Conservation (phyloP, 108 stramenopile genomes). For the Stephanodiscus minutulus region DNA sequence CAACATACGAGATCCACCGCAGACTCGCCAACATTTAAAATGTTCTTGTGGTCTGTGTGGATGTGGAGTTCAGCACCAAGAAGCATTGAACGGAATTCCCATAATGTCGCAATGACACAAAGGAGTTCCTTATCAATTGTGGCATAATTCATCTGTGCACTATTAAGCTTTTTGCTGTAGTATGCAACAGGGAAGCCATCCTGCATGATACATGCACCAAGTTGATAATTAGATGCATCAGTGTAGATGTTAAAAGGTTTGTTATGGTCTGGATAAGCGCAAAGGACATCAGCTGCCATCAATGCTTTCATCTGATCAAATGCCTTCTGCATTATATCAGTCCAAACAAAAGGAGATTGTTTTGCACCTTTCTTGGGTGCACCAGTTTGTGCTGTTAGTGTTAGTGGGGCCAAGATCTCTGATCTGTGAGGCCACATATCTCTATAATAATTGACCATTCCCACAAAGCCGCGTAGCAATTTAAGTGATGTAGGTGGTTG, state of each 20-base stretch:
- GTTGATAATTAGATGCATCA: constrained; percentile 50
- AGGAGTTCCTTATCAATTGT: constrained; percentile 54
- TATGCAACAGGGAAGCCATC: constrained; percentile 50
- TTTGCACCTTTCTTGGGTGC: neutral
- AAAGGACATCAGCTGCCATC: constrained; percentile 34
- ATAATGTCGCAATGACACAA: constrained; percentile 36
- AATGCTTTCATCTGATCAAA: constrained; percentile 56
- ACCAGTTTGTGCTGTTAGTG: neutral
- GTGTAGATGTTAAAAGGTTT: constrained; percentile 52
- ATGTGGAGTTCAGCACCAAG: neutral
- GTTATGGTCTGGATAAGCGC: constrained; percentile 48
- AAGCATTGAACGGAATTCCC: constrained; percentile 47
- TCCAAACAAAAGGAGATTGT: neutral
- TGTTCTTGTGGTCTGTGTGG: constrained; percentile 1
- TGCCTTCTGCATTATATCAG: constrained; percentile 18
- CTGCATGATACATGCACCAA: constrained; percentile 49
- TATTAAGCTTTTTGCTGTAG: constrained; percentile 40
- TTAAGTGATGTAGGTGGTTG: constrained; percentile 20
- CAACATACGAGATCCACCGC: constrained; percentile 38
- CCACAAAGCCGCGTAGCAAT: constrained; percentile 50
- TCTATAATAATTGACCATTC: constrained; percentile 52
- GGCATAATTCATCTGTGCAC: constrained; percentile 47
- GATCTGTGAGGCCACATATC: constrained; percentile 14
- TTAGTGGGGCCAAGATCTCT: constrained; percentile 1
- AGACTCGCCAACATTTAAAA: constrained; percentile 4